Percentiles rank a stretch among this genome's conserved stretches.
phyloP scores from a whole-genome alignment of 345 rosid species.

The Adansonia digitata region DNA sequence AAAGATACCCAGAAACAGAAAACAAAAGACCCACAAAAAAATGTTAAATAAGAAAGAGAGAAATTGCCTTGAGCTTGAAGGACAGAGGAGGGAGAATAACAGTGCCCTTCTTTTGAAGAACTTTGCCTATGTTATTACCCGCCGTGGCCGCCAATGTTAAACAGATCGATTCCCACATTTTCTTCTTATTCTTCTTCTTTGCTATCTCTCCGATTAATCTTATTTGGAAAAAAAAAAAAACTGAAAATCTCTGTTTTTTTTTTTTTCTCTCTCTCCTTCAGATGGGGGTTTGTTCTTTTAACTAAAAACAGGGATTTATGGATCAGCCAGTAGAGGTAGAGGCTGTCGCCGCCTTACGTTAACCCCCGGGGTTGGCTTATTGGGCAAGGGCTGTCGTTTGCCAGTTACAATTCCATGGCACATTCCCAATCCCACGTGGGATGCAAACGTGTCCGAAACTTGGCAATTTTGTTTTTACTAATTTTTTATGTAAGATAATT shows the following conservation, averaged over 20 bases:
- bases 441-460: background rate
- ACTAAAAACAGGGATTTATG: background rate
- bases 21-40: background rate
- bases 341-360: slow-evolving; percentile 1
- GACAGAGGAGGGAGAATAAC: slow-evolving; percentile 94
- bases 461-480: too few relatives aligned
- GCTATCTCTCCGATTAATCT: background rate
- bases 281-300: background rate
- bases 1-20: background rate
- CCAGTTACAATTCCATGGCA: background rate
- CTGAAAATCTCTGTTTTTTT: background rate
- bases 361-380: background rate
- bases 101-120: slow-evolving; percentile 95
- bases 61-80: slow-evolving; percentile 77
- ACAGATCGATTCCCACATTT: slow-evolving; percentile 88
- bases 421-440: background rate
- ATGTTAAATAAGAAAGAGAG: background rate
- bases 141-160: slow-evolving; percentile 92
- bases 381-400: background rate
- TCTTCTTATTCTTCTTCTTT: slow-evolving; percentile 1
- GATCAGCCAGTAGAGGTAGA: background rate
- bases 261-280: background rate
- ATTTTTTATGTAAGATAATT: too few relatives aligned
- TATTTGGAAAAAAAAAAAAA: background rate
- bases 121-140: slow-evolving; percentile 94